Conservation (phyloP, 2,329 filamentous ascomycete species). For the Trichoderma oligosporum region DNA sequence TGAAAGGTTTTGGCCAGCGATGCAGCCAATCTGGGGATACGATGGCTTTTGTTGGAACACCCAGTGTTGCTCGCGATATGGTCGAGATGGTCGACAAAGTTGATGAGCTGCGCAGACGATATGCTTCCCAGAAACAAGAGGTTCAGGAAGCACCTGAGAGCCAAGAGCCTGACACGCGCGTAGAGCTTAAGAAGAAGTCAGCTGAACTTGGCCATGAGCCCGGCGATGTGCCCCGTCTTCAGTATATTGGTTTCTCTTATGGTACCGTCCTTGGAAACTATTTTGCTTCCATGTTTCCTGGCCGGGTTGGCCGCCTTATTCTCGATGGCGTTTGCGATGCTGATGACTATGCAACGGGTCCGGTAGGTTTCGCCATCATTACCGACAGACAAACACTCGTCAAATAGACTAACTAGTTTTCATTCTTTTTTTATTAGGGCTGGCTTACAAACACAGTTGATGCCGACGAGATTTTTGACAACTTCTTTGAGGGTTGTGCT, state of each 20-base stretch:
- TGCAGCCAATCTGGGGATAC: conserved; percentile 32
- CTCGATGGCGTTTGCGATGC: conserved; percentile 39
- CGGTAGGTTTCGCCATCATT: conserved; percentile 27
- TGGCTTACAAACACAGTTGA: conserved; percentile 39
- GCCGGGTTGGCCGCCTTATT: conserved; percentile 39
- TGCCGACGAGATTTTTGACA: conserved; percentile 33
- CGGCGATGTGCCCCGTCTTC: conserved; percentile 29
- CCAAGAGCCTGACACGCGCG: background rate
- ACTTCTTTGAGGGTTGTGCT: conserved; percentile 38
- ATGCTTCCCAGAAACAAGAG: background rate
- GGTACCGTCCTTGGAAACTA: conserved; percentile 36
- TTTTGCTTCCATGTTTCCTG: conserved; percentile 37
- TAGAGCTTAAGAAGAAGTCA: conserved; percentile 19
- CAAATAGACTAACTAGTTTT: background rate
- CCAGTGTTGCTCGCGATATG: conserved; percentile 42
- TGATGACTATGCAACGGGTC: conserved; percentile 34
- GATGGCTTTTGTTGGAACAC: conserved; percentile 34
- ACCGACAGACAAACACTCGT: background rate
- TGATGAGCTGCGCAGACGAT: conserved; percentile 31
- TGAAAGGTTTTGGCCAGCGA: conserved; percentile 28
- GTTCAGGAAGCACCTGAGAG: background rate
- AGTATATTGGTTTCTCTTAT: conserved; percentile 52
- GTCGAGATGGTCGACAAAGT: conserved; percentile 42
- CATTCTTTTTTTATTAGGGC: conserved; percentile 22
- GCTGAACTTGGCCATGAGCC: background rate